Conservation (phyloP, 805 yeast species). For the Zygotorulaspora danielsina region DNA sequence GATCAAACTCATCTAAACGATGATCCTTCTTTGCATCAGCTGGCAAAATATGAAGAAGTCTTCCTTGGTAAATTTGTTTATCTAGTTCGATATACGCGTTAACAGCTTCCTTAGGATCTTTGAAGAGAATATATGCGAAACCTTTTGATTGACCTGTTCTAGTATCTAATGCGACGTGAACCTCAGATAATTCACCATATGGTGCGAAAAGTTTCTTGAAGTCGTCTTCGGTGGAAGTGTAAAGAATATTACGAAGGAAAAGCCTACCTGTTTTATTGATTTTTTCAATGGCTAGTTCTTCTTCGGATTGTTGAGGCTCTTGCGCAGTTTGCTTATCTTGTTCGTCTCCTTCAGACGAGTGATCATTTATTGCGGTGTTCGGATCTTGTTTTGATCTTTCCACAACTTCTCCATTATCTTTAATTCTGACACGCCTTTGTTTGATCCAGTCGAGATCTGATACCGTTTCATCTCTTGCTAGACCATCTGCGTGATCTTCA, state of each 20-base stretch:
- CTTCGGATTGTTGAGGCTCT: slow-evolving; percentile 21
- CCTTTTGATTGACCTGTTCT: slow-evolving; percentile 91
- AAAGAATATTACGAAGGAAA: slow-evolving; percentile 81
- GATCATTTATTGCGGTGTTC: slow-evolving; percentile 9
- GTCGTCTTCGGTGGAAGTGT: slow-evolving; percentile 75
- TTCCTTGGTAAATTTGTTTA: slow-evolving; percentile 89
- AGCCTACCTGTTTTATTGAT: slow-evolving; percentile 72
- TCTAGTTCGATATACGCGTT: slow-evolving; percentile 71
- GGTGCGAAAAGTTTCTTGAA: slow-evolving; percentile 57
- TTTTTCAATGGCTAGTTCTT: slow-evolving; percentile 46
- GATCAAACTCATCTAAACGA: slow-evolving; percentile 81
- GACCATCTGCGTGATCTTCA: slow-evolving; percentile 21
- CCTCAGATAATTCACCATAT: slow-evolving; percentile 78
- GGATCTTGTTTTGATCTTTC: slow-evolving; percentile 14
- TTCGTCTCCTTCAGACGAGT: slow-evolving; percentile 3
- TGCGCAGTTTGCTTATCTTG: slow-evolving; percentile 7
- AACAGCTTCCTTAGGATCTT: slow-evolving; percentile 66
- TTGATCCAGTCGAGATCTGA: slow-evolving; percentile 87
- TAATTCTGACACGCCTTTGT: slow-evolving; percentile 67
- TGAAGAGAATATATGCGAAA: slow-evolving; percentile 77
- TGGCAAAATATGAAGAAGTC: slow-evolving; percentile 83
- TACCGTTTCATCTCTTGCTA: slow-evolving; percentile 48
- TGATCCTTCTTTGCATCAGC: slow-evolving; percentile 80
- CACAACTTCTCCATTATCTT: slow-evolving; percentile 40
- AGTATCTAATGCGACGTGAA: slow-evolving; percentile 87